phyloP scores from a whole-genome alignment of 2,329 filamentous ascomycete genomes.

The Nemania abortiva region DNA sequence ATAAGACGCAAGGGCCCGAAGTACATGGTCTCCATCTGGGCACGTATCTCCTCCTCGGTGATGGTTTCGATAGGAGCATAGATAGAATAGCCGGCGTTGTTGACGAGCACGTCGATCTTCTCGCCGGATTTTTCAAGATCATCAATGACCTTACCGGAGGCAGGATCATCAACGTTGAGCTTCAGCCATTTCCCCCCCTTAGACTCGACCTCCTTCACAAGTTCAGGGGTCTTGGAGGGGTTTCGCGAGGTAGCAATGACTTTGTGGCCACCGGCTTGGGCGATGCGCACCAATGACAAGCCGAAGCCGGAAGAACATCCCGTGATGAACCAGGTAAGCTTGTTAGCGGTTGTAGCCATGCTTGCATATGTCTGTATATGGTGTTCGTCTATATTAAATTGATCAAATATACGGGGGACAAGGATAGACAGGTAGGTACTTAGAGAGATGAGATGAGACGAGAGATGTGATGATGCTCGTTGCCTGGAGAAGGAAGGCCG shows the following conservation, averaged over 20 bases:
- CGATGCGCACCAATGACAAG: slow-evolving; percentile 46
- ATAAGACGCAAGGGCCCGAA: slow-evolving; percentile 55
- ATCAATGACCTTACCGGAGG: no score
- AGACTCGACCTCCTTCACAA: slow-evolving; percentile 50
- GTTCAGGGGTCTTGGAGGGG: slow-evolving; percentile 44
- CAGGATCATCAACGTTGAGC: no score
- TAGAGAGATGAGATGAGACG: no score
- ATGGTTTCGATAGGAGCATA: slow-evolving; percentile 52
- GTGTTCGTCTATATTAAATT: no score
- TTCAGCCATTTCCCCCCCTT: no score
- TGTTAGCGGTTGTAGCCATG: no score
- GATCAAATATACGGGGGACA: no score
- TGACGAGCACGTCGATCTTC: slow-evolving; percentile 57
- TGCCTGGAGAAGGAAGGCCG: no score
- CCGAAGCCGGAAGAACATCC: slow-evolving; percentile 24
- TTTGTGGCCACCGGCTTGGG: slow-evolving; percentile 53
- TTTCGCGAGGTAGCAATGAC: slow-evolving; percentile 57
- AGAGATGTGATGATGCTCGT: no score
- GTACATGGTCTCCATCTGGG: slow-evolving; percentile 55
- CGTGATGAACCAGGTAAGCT: slow-evolving; percentile 57
- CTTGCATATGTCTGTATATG: no score
- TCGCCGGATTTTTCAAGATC: slow-evolving; percentile 48
- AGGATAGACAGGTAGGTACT: no score
- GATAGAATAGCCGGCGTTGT: slow-evolving; percentile 56
- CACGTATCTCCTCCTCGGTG: slow-evolving; percentile 52